These are phyloP conservation scores for Xylariaceae sp. DNA, from an alignment of 2,329 filamentous ascomycete genomes.

Conservation along the genomic window DNA sequence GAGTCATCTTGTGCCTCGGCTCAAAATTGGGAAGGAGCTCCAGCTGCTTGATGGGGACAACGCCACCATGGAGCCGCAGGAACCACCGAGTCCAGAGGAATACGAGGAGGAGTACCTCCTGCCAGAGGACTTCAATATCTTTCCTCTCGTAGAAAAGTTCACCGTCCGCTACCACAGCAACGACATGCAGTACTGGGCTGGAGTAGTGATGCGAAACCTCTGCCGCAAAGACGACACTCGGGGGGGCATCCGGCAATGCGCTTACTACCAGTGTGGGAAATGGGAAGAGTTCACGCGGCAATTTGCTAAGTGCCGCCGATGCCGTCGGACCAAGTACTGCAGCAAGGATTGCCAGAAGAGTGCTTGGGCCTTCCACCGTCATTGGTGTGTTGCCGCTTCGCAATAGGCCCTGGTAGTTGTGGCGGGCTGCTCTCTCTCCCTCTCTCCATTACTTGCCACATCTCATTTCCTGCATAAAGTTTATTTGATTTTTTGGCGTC, in stretches of 20 bases:
- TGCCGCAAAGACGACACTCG: conserved; percentile 95
- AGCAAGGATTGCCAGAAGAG: conserved; percentile 99
- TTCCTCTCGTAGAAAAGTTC: conserved; percentile 96
- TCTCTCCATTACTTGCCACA: conserved; percentile 24
- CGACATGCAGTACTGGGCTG: conserved; percentile 99
- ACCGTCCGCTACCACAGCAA: conserved; percentile 91
- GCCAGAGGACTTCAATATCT: conserved; percentile 96
- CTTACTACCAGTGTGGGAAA: conserved; percentile 96
- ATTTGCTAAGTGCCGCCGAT: conserved; percentile 95
- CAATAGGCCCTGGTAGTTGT: conserved; percentile 34
- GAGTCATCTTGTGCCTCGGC: conserved; percentile 85
- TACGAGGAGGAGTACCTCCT: conserved; percentile 83
- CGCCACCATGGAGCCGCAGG: conserved; percentile 33
- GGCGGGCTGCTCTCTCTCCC: conserved; percentile 11
- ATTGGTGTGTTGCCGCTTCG: conserved; percentile 85
- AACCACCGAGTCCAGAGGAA: conserved; percentile 52
- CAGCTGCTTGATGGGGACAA: conserved; percentile 70
- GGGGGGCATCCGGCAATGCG: conserved; percentile 92
- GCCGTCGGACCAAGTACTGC: conserved; percentile 96
- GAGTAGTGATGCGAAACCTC: conserved; percentile 96
- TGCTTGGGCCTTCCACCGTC: conserved; percentile 95
- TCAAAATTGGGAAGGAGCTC: conserved; percentile 85
- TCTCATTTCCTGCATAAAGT: conserved; percentile 34
- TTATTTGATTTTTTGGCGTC: conserved; percentile 30
- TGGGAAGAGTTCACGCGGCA: conserved; percentile 97